These are phyloP conservation scores for Drechslerella dactyloides DNA, from an alignment of 2,329 filamentous ascomycete genomes.

Conservation along the genomic window DNA sequence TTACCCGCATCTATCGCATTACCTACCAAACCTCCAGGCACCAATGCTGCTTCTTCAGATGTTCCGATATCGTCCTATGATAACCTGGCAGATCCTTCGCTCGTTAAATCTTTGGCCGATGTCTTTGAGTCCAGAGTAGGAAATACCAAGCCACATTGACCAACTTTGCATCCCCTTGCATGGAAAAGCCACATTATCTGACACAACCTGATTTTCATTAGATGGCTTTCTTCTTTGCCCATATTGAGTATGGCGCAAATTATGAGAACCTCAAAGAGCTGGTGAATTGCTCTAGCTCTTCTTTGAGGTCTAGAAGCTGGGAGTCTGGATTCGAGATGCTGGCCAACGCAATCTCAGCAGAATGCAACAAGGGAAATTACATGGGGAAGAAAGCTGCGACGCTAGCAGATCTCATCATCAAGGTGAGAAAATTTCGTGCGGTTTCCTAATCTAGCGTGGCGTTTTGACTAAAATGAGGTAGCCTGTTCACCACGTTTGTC, in stretches of 20 bases:
- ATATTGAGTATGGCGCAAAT: constrained; percentile 45
- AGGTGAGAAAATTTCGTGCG: constrained; percentile 15
- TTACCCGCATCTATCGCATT: constrained; percentile 44
- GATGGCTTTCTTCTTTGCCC: constrained; percentile 45
- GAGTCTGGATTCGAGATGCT: constrained; percentile 49
- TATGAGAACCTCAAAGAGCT: constrained; percentile 38
- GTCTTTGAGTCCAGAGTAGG: constrained; percentile 44
- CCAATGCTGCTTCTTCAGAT: constrained; percentile 17
- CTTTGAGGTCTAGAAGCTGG: constrained; percentile 30
- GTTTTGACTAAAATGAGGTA: constrained; percentile 7
- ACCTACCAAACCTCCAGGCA: constrained; percentile 13
- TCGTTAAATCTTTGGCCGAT: constrained; percentile 49
- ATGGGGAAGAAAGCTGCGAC: constrained; percentile 46
- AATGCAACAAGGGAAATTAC: constrained; percentile 44
- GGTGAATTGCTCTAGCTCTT: constrained; percentile 27
- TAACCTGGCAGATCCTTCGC: constrained; percentile 45
- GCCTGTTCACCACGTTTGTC: constrained; percentile 47
- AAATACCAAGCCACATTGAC: not conserved
- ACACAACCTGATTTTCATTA: constrained; percentile 1
- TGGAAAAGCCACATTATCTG: not conserved
- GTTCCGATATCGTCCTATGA: constrained; percentile 26
- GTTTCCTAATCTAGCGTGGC: not conserved
- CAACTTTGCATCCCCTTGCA: not conserved
- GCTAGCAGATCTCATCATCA: constrained; percentile 45
- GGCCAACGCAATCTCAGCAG: constrained; percentile 44